These are phyloP conservation scores for Pestalotiopsis sp. DNA, from an alignment of 2,329 filamentous ascomycete genomes.

Conservation along the genomic window DNA sequence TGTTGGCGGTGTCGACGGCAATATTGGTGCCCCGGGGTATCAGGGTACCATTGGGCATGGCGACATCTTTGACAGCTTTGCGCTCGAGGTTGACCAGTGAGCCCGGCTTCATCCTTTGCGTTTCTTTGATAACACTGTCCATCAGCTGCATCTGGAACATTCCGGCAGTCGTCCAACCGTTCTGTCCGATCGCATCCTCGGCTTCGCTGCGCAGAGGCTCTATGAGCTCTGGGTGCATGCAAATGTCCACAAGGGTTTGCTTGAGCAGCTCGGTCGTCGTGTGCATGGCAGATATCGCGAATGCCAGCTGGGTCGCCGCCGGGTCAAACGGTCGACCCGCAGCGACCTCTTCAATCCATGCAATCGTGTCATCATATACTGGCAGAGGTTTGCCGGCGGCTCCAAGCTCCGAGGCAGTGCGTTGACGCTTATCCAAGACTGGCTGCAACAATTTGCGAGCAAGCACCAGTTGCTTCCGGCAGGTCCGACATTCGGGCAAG, in stretches of 20 bases:
- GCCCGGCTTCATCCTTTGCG: neutral
- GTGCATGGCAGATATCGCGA: neutral
- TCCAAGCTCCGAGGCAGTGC: neutral
- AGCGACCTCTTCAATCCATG: neutral
- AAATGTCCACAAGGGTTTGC: neutral
- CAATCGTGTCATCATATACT: neutral
- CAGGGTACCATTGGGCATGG: neutral
- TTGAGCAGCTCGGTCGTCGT: conserved; percentile 4
- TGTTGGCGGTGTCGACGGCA: neutral
- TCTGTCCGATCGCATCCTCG: neutral
- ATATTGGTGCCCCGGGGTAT: neutral
- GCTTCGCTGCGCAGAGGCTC: neutral
- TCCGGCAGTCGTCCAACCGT: neutral
- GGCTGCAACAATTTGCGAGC: neutral
- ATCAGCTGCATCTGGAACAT: conserved; percentile 6
- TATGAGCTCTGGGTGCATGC: conserved; percentile 1
- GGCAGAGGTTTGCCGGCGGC: neutral
- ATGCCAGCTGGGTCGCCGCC: neutral
- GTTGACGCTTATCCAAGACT: neutral
- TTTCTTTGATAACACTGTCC: conserved; percentile 9
- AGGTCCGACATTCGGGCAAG: neutral
- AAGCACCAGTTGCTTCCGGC: neutral
- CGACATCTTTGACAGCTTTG: neutral
- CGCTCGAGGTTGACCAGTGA: neutral
- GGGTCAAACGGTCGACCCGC: neutral